Conservation (phyloP, 208 protist genomes). For the Trypanosoma mega region DNA sequence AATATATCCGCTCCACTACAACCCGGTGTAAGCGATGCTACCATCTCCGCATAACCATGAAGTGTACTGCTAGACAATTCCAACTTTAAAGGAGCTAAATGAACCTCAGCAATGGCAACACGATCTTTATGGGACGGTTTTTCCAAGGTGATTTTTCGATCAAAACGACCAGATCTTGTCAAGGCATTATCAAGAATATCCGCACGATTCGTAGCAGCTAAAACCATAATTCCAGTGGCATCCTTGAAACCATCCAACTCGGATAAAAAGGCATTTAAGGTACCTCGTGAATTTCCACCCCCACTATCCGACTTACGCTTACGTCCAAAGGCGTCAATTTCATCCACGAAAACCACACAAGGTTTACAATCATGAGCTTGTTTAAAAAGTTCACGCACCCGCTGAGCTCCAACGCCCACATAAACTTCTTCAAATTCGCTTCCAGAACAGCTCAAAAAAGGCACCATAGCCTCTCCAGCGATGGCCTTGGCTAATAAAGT, state of each 20-base stretch:
- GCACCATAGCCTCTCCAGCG: slow-evolving; percentile 89
- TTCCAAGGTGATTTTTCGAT: slow-evolving; percentile 91
- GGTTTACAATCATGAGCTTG: slow-evolving; percentile 92
- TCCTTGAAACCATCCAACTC: slow-evolving; percentile 98
- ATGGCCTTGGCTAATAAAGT: slow-evolving; percentile 87
- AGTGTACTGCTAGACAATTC: slow-evolving; percentile 43
- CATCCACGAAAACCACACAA: slow-evolving; percentile 98
- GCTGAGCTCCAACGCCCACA: slow-evolving; percentile 95
- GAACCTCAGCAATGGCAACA: slow-evolving; percentile 93
- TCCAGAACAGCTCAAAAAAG: slow-evolving; percentile 94
- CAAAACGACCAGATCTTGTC: slow-evolving; percentile 95
- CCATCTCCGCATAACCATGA: slow-evolving; percentile 52
- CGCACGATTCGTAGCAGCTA: slow-evolving; percentile 97
- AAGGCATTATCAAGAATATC: slow-evolving; percentile 98
- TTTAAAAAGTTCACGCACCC: slow-evolving; percentile 94
- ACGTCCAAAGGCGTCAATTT: slow-evolving; percentile 96
- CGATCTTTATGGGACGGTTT: slow-evolving; percentile 95
- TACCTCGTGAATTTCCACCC: slow-evolving; percentile 72
- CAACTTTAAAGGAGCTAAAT: slow-evolving; percentile 86
- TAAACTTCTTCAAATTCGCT: slow-evolving; percentile 97
- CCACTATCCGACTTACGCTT: slow-evolving; percentile 63
- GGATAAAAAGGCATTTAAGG: slow-evolving; percentile 98
- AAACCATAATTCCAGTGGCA: slow-evolving; percentile 94
- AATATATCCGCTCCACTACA: slow-evolving; percentile 97
- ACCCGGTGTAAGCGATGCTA: slow-evolving; percentile 90